Conservation (phyloP, 1,284 basidiomycete genomes). For the Ganoderma lingzhi region DNA sequence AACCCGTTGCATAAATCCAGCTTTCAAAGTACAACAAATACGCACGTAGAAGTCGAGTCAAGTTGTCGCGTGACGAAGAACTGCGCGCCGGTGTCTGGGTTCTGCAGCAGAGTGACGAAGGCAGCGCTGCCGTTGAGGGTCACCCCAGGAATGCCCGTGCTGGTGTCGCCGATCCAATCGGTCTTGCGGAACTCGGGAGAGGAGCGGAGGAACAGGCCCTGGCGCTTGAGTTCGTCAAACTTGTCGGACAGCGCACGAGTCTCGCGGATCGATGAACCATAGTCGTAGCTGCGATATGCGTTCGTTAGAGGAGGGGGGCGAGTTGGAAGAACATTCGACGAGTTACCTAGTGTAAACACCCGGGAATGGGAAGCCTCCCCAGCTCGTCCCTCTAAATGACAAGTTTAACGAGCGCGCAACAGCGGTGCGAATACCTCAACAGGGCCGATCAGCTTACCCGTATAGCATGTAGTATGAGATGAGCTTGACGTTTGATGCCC, state of each 20-base stretch:
- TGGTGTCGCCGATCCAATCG: constrained; percentile 70
- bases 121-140: constrained; percentile 53
- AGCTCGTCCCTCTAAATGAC: constrained; percentile 71
- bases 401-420: not conserved
- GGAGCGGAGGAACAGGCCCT: constrained; percentile 78
- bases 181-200: constrained; percentile 82
- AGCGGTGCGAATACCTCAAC: constrained; percentile 2
- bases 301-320: constrained; percentile 38
- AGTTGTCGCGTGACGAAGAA: constrained; percentile 79
- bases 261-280: constrained; percentile 73
- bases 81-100: constrained; percentile 67
- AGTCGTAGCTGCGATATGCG: constrained; percentile 61
- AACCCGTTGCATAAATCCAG: not conserved
- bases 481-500: constrained; percentile 80
- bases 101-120: constrained; percentile 70
- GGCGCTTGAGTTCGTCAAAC: constrained; percentile 77
- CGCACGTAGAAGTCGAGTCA: constrained; percentile 72
- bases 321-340: not conserved
- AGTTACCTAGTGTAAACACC: constrained; percentile 60
- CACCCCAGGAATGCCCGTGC: constrained; percentile 52
- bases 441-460: constrained; percentile 50
- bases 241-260: constrained; percentile 74
- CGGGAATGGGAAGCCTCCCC: constrained; percentile 79
- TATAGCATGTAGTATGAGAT: constrained; percentile 85
- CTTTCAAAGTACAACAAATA: constrained; percentile 7